Conservation (phyloP, 441 rosid species). For the Adansonia rubrostipa region DNA sequence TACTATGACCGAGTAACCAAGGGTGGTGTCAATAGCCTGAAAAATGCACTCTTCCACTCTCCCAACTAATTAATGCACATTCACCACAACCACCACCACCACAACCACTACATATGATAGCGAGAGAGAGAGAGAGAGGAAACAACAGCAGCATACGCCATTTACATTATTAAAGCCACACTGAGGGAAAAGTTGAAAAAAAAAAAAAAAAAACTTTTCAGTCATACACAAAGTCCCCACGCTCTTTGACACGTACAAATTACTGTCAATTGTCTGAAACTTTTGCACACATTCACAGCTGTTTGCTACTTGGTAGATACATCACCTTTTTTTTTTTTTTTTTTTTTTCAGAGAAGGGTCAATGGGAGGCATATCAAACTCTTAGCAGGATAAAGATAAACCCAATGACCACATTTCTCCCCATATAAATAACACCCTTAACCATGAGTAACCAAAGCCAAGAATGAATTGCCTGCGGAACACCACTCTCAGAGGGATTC, state of each 20-base stretch:
- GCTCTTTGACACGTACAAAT: not conserved
- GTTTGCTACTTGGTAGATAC: not conserved
- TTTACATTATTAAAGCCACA: slow-evolving; percentile 20
- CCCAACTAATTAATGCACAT: no score
- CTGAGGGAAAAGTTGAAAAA: slow-evolving; percentile 4
- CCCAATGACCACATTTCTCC: not conserved
- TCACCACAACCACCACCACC: not conserved
- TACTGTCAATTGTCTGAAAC: not conserved
- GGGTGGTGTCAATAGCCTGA: not conserved
- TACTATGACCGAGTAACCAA: not conserved
- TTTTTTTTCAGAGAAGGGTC: slow-evolving; percentile 13
- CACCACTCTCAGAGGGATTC: slow-evolving; percentile 24
- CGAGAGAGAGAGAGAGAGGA: not conserved
- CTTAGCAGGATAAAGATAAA: not conserved
- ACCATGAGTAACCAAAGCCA: slow-evolving; percentile 53
- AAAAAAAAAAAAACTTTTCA: not conserved
- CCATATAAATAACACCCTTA: slow-evolving; percentile 17
- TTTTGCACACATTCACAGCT: slow-evolving; percentile 16
- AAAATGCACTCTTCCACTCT: not conserved
- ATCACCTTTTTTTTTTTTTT: not conserved
- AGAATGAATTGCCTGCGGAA: slow-evolving; percentile 78
- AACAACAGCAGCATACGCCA: not conserved
- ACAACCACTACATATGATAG: not conserved
- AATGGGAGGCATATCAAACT: not conserved
- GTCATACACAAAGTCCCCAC: not conserved